A percentile compares a stretch with the other conserved stretches of the same genome.
phyloP scores from a whole-genome alignment of 306 rosid species.

The Vachellia collinsii region DNA sequence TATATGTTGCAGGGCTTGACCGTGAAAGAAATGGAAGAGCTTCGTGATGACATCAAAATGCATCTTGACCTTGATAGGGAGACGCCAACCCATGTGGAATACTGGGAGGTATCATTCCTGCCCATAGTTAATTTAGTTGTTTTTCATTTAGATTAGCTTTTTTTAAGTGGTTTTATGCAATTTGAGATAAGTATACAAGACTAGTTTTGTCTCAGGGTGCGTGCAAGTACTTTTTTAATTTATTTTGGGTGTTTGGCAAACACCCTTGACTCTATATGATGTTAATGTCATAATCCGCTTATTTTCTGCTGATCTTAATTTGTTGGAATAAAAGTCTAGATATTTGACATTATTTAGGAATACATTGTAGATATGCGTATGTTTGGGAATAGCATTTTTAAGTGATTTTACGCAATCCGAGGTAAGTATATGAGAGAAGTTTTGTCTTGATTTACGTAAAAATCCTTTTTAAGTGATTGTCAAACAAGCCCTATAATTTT shows the following conservation, averaged over 20 bases:
- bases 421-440: no score
- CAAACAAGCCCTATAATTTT: no score
- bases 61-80: constrained; percentile 96
- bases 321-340: constrained; percentile 1
- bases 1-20: constrained; percentile 80
- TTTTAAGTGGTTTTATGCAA: no score
- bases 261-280: background rate
- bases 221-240: no score
- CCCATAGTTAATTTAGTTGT: constrained; percentile 17
- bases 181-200: no score
- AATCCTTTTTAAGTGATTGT: no score
- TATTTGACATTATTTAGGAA: constrained; percentile 4
- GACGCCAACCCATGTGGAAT: constrained; percentile 87
- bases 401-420: no score
- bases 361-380: background rate
- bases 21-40: constrained; percentile 92
- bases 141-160: constrained; percentile 6
- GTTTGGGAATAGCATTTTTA: no score
- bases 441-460: no score
- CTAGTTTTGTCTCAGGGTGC: no score
- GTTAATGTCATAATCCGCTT: background rate
- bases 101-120: constrained; percentile 81
- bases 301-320: background rate
- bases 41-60: constrained; percentile 97
- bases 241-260: no score